Conservation (phyloP, 345 rosid genomes). For the Gossypium sturtianum region DNA sequence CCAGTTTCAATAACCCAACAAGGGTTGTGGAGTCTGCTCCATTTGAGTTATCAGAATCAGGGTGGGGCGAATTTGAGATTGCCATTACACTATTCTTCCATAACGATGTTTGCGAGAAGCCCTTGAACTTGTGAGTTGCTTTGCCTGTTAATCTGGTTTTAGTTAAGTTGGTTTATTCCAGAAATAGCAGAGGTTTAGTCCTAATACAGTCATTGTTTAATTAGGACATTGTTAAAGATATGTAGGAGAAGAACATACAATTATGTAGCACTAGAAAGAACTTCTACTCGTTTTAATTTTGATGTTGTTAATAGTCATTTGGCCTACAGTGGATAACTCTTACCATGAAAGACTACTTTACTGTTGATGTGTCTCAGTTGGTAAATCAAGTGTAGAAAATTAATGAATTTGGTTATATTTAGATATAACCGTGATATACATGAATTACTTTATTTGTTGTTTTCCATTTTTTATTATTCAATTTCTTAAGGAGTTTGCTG, state of each 20-base stretch:
- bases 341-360: background rate
- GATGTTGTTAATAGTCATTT: background rate
- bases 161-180: background rate
- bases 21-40: conserved; percentile 65
- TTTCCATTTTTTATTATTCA: background rate
- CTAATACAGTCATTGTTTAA: background rate
- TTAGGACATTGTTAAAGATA: background rate
- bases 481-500: background rate
- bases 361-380: background rate
- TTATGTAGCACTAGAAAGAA: background rate
- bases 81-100: conserved; percentile 58
- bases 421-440: background rate
- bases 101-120: conserved; percentile 64
- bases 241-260: background rate
- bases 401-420: background rate
- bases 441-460: background rate
- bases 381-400: background rate
- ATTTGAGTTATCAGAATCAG: conserved; percentile 61
- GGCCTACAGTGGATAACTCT: background rate
- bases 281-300: background rate
- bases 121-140: conserved; percentile 53
- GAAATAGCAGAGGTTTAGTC: conserved; percentile 1
- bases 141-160: background rate
- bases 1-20: conserved; percentile 58
- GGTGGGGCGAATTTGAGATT: conserved; percentile 84